Conservation (phyloP, 129 eudicot species). For the carrot (Daucus carota) region DH1_v3.0 NC_030383.2:6844501-6845000, state of each 20-base stretch:
- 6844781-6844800: neutral
- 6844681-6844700: neutral
- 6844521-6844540: too few species aligned
- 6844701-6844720: neutral
- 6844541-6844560: too few species aligned
- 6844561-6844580: too few species aligned
- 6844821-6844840: neutral
- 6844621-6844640: too few species aligned
- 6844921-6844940: neutral
- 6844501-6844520: too few species aligned
- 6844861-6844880: neutral
- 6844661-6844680: neutral
- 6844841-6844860: neutral
- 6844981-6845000: neutral
- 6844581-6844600: too few species aligned
- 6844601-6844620: too few species aligned
- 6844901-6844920: too few species aligned
- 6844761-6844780: too few species aligned
- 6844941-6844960: neutral
- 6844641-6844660: neutral
- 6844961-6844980: neutral
- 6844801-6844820: neutral
- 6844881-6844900: neutral
- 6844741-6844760: neutral
- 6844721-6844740: neutral